These are phyloP conservation scores for Nakazawaea wickerhamii DNA, from an alignment of 805 yeast species.

Conservation along the genomic window DNA sequence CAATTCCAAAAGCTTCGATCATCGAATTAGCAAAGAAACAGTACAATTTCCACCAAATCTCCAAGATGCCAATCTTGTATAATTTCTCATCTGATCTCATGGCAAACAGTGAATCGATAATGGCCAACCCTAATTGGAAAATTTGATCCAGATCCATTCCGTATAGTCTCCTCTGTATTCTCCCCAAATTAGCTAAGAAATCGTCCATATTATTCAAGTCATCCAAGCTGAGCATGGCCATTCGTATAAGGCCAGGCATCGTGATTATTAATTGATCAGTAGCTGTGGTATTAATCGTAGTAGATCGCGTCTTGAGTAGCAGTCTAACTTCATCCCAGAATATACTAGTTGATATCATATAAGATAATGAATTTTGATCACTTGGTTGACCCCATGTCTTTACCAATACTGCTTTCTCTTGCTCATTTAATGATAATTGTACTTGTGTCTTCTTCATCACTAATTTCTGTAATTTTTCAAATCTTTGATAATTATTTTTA, in stretches of 20 bases:
- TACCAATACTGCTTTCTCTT: background rate
- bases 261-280: conserved; percentile 73
- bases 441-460: conserved; percentile 10
- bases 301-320: background rate
- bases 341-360: background rate
- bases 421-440: background rate
- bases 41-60: conserved; percentile 25
- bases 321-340: conserved; percentile 8
- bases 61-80: background rate
- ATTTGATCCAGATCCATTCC: conserved; percentile 66
- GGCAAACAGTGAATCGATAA: conserved; percentile 50
- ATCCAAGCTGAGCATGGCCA: conserved; percentile 61
- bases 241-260: conserved; percentile 70
- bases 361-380: conserved; percentile 2
- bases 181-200: conserved; percentile 58
- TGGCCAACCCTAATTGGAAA: conserved; percentile 66
- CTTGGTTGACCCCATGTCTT: conserved; percentile 7
- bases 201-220: conserved; percentile 52
- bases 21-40: conserved; percentile 25
- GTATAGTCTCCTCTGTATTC: conserved; percentile 66
- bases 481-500: conserved; percentile 6
- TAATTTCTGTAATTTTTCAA: background rate
- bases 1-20: conserved; percentile 20
- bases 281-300: conserved; percentile 23
- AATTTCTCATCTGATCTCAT: background rate